phyloP scores from a whole-genome alignment of 1,284 basidiomycete genomes.

The Apiotrichum sp. region DNA sequence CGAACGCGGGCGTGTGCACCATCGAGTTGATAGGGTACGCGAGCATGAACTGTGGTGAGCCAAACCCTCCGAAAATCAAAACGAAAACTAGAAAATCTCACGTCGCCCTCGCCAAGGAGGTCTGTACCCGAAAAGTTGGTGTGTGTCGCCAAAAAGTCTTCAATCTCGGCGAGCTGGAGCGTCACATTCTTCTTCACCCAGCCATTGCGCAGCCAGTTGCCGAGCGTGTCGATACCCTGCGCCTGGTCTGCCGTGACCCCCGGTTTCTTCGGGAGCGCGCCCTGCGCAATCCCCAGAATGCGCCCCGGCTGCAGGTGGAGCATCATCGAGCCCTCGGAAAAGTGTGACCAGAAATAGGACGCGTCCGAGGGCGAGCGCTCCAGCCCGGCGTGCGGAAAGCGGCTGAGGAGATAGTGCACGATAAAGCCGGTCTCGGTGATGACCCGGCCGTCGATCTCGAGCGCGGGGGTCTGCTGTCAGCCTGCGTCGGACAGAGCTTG shows the following conservation, averaged over 20 bases:
- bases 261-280: slow-evolving; percentile 1
- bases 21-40: slow-evolving; percentile 3
- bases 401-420: slow-evolving; percentile 25
- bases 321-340: slow-evolving; percentile 37
- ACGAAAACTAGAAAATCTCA: slow-evolving; percentile 14
- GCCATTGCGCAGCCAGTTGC: slow-evolving; percentile 9
- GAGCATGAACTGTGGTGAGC: slow-evolving; percentile 9
- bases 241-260: slow-evolving; percentile 16
- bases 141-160: slow-evolving; percentile 23
- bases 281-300: slow-evolving; percentile 7
- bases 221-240: slow-evolving; percentile 15
- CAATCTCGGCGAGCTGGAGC: slow-evolving; percentile 23
- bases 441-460: slow-evolving; percentile 29
- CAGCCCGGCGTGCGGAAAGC: slow-evolving; percentile 7
- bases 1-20: neutral
- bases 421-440: slow-evolving; percentile 38
- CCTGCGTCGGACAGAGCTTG: too few relatives aligned
- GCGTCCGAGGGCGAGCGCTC: slow-evolving; percentile 21
- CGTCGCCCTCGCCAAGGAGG: slow-evolving; percentile 37
- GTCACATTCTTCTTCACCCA: slow-evolving; percentile 11
- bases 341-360: slow-evolving; percentile 34
- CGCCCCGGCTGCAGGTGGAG: slow-evolving; percentile 27
- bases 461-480: slow-evolving; percentile 23
- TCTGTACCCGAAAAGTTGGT: slow-evolving; percentile 32
- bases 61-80: neutral